phyloP scores from a whole-genome alignment of 495 filamentous ascomycete genomes.

The Lasiosphaeria miniovina region DNA sequence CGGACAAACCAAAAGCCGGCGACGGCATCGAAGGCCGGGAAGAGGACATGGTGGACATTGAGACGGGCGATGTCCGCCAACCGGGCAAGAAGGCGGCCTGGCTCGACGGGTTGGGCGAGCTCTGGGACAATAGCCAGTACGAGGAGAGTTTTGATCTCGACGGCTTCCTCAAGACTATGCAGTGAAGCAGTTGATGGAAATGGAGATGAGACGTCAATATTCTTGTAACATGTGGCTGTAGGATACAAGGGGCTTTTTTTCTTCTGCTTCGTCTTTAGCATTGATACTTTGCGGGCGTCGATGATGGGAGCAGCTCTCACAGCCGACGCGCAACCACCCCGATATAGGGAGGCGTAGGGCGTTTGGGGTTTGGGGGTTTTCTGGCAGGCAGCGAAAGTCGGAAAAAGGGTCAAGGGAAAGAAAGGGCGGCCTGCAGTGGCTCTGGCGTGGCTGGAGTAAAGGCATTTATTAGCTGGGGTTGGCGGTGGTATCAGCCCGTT shows the following conservation, averaged over 20 bases:
- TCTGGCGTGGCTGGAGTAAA: too few relatives aligned
- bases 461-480: too few relatives aligned
- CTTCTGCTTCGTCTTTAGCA: too few relatives aligned
- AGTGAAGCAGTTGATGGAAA: slow-evolving; percentile 31
- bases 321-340: too few relatives aligned
- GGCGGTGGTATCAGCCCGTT: too few relatives aligned
- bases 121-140: slow-evolving; percentile 96
- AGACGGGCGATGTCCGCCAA: slow-evolving; percentile 85
- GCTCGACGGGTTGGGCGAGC: slow-evolving; percentile 88
- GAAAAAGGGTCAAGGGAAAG: too few relatives aligned
- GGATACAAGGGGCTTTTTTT: neutral
- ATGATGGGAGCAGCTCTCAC: too few relatives aligned
- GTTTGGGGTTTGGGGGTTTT: too few relatives aligned
- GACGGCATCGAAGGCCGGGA: slow-evolving; percentile 62
- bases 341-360: too few relatives aligned
- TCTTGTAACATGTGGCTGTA: neutral
- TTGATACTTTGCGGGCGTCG: too few relatives aligned
- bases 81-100: slow-evolving; percentile 93
- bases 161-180: slow-evolving; percentile 88
- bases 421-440: too few relatives aligned
- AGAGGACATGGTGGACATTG: slow-evolving; percentile 90
- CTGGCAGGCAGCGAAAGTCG: too few relatives aligned
- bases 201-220: neutral
- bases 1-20: slow-evolving; percentile 48
- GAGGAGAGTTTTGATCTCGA: slow-evolving; percentile 95